A percentile compares a stretch with the other conserved stretches of the same genome.
These are phyloP conservation scores for Coprinellus micaceus DNA, from an alignment of 768 basidiomycete genomes.

Conservation along the genomic window DNA sequence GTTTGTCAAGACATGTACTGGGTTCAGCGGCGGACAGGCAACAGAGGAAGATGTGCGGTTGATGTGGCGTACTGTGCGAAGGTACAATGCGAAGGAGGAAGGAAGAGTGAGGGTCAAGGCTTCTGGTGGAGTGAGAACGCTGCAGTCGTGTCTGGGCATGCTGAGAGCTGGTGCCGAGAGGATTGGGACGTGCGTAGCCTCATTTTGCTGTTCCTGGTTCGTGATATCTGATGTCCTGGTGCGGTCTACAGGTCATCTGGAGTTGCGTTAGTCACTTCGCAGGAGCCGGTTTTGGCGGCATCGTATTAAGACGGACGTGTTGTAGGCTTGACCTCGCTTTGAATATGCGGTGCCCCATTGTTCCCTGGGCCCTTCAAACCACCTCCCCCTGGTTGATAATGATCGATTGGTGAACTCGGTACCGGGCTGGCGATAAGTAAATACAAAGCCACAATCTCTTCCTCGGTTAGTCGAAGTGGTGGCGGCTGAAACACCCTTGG, in stretches of 20 bases:
- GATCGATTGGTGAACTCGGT: too few relatives aligned
- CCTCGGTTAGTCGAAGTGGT: too few relatives aligned
- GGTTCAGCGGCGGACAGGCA: constrained; percentile 47
- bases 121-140: constrained; percentile 46
- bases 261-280: not conserved
- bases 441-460: too few relatives aligned
- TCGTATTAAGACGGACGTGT: not conserved
- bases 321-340: not conserved
- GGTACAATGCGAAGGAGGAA: constrained; percentile 24
- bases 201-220: not conserved
- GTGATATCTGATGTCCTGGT: not conserved
- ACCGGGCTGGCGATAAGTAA: too few relatives aligned
- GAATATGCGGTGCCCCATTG: not conserved
- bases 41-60: constrained; percentile 41
- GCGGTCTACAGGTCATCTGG: constrained; percentile 8
- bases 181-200: constrained; percentile 46
- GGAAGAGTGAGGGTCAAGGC: constrained; percentile 46
- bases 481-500: too few relatives aligned
- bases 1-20: constrained; percentile 55
- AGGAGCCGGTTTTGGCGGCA: not conserved
- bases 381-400: too few relatives aligned
- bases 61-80: constrained; percentile 38
- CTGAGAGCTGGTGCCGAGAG: constrained; percentile 47
- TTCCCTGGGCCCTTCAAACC: too few relatives aligned
- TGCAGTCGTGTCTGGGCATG: constrained; percentile 46